Evolutionary conservation across 2,329 filamentous ascomycete species (phyloP).

Genomic region (Endocalyx cinctus): DNA sequence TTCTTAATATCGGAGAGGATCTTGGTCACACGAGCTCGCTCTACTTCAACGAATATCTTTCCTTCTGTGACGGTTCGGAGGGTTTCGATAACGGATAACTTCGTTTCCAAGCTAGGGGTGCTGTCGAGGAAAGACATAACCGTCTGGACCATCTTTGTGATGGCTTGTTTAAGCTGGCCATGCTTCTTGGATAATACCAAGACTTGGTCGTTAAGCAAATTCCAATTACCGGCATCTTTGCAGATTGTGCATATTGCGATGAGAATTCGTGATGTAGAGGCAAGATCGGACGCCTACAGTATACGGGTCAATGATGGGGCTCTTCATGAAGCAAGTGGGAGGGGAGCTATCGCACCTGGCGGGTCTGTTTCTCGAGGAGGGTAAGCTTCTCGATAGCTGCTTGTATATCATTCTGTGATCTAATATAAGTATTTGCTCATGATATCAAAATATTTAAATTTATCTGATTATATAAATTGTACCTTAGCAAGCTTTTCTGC

Average conservation of each 20-base stretch:
- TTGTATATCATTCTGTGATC: conserved; percentile 68
- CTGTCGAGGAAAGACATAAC: conserved; percentile 89
- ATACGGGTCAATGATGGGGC: conserved; percentile 14
- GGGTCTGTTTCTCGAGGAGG: conserved; percentile 89
- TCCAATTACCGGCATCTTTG: conserved; percentile 91
- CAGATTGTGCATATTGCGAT: conserved; percentile 88
- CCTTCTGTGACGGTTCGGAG: conserved; percentile 94
- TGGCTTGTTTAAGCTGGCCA: conserved; percentile 98
- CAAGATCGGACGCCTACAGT: conserved; percentile 83
- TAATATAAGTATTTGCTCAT: conserved; percentile 3
- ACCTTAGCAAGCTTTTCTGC: conserved; percentile 87
- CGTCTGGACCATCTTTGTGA: conserved; percentile 97
- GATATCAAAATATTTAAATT: conserved; percentile 9
- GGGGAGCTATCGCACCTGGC: conserved; percentile 60
- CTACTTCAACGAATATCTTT: conserved; percentile 99
- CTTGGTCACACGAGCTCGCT: conserved; percentile 89
- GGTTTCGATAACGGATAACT: conserved; percentile 91
- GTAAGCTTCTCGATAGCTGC: conserved; percentile 91
- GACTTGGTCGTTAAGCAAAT: conserved; percentile 92
- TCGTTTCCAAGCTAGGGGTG: conserved; percentile 79
- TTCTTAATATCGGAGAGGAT: conserved; percentile 98
- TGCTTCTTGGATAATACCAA: conserved; percentile 97
- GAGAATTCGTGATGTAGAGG: conserved; percentile 86
- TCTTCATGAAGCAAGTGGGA: conserved; percentile 10
- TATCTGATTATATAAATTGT: conserved; percentile 16